These are phyloP conservation scores for Ascochyta pisi DNA, from an alignment of 2,329 filamentous ascomycete genomes.

Conservation along the genomic window DNA sequence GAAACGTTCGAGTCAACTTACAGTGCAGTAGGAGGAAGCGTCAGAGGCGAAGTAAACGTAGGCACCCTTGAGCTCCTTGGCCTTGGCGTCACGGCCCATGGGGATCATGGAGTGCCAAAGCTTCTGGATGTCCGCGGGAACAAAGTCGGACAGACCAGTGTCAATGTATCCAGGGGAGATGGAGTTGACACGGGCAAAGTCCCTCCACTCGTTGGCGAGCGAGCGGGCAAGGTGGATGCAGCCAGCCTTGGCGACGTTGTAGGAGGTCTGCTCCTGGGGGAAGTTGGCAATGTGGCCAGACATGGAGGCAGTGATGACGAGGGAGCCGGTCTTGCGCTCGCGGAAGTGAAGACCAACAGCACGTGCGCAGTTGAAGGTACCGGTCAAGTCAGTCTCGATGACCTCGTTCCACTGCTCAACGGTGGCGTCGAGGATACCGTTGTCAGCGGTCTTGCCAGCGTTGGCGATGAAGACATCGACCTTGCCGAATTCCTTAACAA, in stretches of 20 bases:
- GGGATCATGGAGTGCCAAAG: constrained; percentile 81
- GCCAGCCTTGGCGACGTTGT: constrained; percentile 65
- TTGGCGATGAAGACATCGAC: constrained; percentile 73
- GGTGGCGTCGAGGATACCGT: constrained; percentile 71
- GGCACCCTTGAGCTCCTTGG: constrained; percentile 80
- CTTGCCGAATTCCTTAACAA: constrained; percentile 73
- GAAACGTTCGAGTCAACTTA: constrained; percentile 25
- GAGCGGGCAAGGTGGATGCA: constrained; percentile 70
- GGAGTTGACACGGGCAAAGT: constrained; percentile 72
- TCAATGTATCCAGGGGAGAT: constrained; percentile 74
- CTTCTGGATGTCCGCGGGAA: constrained; percentile 71
- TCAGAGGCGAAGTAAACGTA: constrained; percentile 84
- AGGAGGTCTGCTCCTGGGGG: constrained; percentile 68
- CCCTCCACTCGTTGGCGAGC: constrained; percentile 73
- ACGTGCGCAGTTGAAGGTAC: constrained; percentile 85
- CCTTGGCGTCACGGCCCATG: constrained; percentile 77
- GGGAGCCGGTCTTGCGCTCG: constrained; percentile 67
- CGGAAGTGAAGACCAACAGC: constrained; percentile 83
- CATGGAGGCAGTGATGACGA: constrained; percentile 76
- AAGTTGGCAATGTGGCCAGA: constrained; percentile 85
- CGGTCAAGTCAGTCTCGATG: constrained; percentile 86
- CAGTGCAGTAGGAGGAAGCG: constrained; percentile 83
- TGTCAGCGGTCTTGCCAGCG: constrained; percentile 73
- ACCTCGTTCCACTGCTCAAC: constrained; percentile 78
- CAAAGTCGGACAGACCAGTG: constrained; percentile 71